Percentiles rank a stretch among this genome's conserved stretches.
Evolutionary conservation across 768 basidiomycete species (phyloP).

Genomic region (Astraeus odoratus): DNA sequence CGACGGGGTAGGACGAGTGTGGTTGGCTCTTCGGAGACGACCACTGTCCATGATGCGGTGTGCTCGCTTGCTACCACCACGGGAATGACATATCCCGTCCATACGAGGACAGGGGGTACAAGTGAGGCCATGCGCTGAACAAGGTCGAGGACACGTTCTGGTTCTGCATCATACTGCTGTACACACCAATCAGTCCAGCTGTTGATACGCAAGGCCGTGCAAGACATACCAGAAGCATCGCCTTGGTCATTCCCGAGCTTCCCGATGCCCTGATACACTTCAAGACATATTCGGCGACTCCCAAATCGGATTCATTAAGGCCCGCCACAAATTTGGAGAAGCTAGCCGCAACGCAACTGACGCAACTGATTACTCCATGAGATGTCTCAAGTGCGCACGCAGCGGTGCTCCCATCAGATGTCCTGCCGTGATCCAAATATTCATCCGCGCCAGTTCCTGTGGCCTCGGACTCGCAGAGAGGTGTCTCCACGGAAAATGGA

Average conservation of each 20-base stretch:
- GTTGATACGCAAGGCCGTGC: neutral
- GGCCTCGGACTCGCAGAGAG: slow-evolving; percentile 7
- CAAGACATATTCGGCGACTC: slow-evolving; percentile 13
- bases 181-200: neutral
- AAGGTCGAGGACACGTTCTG: slow-evolving; percentile 21
- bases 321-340: slow-evolving; percentile 15
- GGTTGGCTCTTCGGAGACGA: slow-evolving; percentile 38
- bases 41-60: slow-evolving; percentile 50
- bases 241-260: slow-evolving; percentile 24
- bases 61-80: slow-evolving; percentile 51
- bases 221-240: slow-evolving; percentile 26
- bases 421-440: slow-evolving; percentile 36
- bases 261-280: slow-evolving; percentile 9
- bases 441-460: slow-evolving; percentile 6
- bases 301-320: slow-evolving; percentile 16
- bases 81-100: slow-evolving; percentile 56
- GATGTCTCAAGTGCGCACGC: slow-evolving; percentile 37
- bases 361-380: slow-evolving; percentile 27
- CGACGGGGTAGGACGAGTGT: slow-evolving; percentile 56
- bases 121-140: slow-evolving; percentile 39
- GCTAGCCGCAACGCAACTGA: slow-evolving; percentile 20
- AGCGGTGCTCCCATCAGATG: slow-evolving; percentile 34
- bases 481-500: slow-evolving; percentile 8
- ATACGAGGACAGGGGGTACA: slow-evolving; percentile 52
- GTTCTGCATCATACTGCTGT: neutral